Base-by-base conservation (phyloP, 257 asterid species). In the Linaria vulgaris region DNA sequence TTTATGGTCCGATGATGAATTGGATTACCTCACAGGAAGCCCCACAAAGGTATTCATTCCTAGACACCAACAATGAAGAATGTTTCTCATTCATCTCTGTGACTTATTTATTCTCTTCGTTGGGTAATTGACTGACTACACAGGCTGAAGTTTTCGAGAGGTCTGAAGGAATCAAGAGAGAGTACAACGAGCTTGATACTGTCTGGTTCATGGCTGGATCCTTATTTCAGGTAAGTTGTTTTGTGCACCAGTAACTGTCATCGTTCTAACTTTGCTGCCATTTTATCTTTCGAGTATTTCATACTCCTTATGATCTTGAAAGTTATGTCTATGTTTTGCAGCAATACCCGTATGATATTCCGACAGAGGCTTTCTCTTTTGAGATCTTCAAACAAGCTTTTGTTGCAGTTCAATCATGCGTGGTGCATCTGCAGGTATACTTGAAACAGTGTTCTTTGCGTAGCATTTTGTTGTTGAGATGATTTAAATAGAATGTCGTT, bases 161-260 rank as follows among this genome's bases (percentile, higher is more conserved):
- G 79, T 86, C 92, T 54, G 97, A 90, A 75, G 99, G 95, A 65
- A 87, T 94, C 76, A 87, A 81, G 77, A 85, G 95, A 76, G 97
- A 94, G 76, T 94, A 85, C 78, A 82, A 81, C 63, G 99, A 94
- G 84, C 97, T 94, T 57, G 97, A 94, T 79, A 94, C 97, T 14
- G 96, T 94, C 69, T 94, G 99, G 97, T 94, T 94, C 80, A 94
- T 94, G 99, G 99, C 97, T 65, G 99, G 99, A 44, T 94, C 99
- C 6, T 74, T 94, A 50, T 94, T 94, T 81, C 88, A 90, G 95
- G 99, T 81, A 46, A 50, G 47, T 44, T 74, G 37, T 59, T 45
- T 48, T 44, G 60, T 16, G 50, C 46, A 38, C 14, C 17, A 14
- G 39, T 7, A 12, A 17, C n/a, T n/a, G n/a, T n/a, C n/a, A 14